These are phyloP conservation scores for Clavispora vitiphila DNA, from an alignment of 805 yeast genomes.

Conservation along the genomic window DNA sequence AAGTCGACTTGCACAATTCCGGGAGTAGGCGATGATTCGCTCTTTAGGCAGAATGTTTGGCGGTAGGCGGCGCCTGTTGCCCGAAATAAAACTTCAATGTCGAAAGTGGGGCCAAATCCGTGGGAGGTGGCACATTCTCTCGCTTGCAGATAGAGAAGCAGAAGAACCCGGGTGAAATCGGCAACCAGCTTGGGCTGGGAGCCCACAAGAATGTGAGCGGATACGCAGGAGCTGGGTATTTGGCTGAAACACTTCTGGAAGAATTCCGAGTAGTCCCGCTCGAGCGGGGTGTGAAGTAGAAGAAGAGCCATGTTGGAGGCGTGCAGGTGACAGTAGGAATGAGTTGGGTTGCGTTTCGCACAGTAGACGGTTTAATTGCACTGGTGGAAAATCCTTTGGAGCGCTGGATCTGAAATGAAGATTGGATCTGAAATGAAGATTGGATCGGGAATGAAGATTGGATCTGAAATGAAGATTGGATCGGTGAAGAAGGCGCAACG, in stretches of 20 bases:
- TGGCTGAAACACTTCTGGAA: slow-evolving; percentile 5
- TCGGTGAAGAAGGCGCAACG: too few species aligned
- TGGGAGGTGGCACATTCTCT: slow-evolving; percentile 16
- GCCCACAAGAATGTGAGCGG: slow-evolving; percentile 23
- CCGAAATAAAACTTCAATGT: slow-evolving; percentile 21
- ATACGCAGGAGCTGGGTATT: neutral
- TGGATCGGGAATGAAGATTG: too few species aligned
- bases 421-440: too few species aligned
- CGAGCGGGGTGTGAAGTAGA: neutral
- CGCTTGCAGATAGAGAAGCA: slow-evolving; percentile 23
- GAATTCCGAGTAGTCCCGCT: slow-evolving; percentile 8
- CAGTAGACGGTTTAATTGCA: too few species aligned
- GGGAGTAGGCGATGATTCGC: neutral
- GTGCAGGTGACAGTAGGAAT: neutral
- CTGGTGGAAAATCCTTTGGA: too few species aligned
- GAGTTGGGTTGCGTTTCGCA: too few species aligned
- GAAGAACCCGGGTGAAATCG: slow-evolving; percentile 23
- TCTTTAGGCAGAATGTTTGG: neutral
- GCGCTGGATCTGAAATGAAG: too few species aligned
- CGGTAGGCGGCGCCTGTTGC: neutral
- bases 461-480: too few species aligned
- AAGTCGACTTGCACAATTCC: neutral
- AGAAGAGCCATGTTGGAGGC: slow-evolving; percentile 1
- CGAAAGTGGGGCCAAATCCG: slow-evolving; percentile 23
- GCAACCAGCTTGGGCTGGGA: slow-evolving; percentile 8